Evolutionary conservation across 1,284 basidiomycete genomes (phyloP).

Genomic region (Moesziomyces sp.): DNA sequence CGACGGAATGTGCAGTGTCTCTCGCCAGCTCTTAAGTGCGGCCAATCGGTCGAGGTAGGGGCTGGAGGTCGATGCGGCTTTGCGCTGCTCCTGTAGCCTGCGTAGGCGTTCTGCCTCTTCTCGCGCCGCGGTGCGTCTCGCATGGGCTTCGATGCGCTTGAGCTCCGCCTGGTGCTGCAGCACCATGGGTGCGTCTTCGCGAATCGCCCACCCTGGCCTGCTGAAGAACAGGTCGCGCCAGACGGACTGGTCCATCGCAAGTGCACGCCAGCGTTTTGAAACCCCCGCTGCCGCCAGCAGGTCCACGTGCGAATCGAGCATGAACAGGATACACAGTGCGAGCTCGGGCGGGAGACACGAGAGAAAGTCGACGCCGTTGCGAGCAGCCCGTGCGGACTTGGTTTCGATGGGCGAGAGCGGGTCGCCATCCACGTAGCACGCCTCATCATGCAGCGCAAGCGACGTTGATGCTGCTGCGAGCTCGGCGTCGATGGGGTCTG

Average conservation of each 20-base stretch:
- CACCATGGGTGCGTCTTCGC: constrained; percentile 44
- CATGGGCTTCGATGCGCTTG: constrained; percentile 11
- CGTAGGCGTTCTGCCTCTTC: constrained; percentile 25
- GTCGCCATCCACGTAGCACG: constrained; percentile 27
- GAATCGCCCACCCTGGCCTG: constrained; percentile 45
- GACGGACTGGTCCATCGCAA: constrained; percentile 35
- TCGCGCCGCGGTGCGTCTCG: constrained; percentile 10
- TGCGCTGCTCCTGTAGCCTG: constrained; percentile 15
- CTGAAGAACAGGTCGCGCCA: constrained; percentile 50
- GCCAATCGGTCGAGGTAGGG: constrained; percentile 24
- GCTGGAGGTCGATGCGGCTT: constrained; percentile 11
- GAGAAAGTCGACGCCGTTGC: constrained; percentile 45
- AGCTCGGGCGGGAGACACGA: constrained; percentile 45
- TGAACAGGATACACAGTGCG: constrained; percentile 39
- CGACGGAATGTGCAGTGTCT: constrained; percentile 48
- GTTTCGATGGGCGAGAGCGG: background rate
- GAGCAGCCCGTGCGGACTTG: too few relatives aligned
- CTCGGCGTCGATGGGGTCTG: constrained; percentile 20
- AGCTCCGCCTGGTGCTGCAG: constrained; percentile 35
- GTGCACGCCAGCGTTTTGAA: constrained; percentile 30
- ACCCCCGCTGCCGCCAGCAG: constrained; percentile 32
- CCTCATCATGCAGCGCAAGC: constrained; percentile 16
- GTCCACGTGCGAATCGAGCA: constrained; percentile 29
- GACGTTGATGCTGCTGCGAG: constrained; percentile 3
- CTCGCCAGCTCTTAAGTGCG: constrained; percentile 41